Evolutionary conservation across 2,329 filamentous ascomycete genomes (phyloP).

Genomic region (Fusarium praegraminearum): DNA sequence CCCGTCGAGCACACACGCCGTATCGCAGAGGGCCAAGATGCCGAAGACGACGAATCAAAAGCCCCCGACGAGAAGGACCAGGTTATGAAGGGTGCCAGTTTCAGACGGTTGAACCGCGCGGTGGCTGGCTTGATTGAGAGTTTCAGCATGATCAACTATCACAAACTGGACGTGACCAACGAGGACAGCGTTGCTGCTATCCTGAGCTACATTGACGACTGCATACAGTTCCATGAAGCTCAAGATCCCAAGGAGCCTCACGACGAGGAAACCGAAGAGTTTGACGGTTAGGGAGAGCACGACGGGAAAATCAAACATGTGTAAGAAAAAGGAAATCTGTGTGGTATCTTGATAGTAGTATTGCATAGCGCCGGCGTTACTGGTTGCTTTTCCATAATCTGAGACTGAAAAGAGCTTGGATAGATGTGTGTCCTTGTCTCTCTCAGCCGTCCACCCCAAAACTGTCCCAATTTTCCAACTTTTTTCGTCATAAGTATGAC

Average conservation of each 20-base stretch:
- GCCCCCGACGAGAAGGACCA: slow-evolving; percentile 75
- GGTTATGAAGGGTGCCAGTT: slow-evolving; percentile 84
- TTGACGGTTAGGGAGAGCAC: slow-evolving; percentile 42
- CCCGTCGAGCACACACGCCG: slow-evolving; percentile 64
- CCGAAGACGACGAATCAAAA: slow-evolving; percentile 64
- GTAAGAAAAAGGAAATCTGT: slow-evolving; percentile 21
- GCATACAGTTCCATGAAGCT: slow-evolving; percentile 92
- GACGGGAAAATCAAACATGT: slow-evolving; percentile 19
- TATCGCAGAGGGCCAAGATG: slow-evolving; percentile 54
- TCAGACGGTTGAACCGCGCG: slow-evolving; percentile 84
- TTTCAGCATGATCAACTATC: slow-evolving; percentile 97
- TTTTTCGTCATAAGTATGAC: slow-evolving; percentile 28
- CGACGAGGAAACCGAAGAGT: slow-evolving; percentile 63
- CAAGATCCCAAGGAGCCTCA: slow-evolving; percentile 89
- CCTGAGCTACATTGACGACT: slow-evolving; percentile 92
- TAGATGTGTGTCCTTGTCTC: slow-evolving; percentile 22
- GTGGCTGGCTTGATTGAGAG: slow-evolving; percentile 94
- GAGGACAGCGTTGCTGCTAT: slow-evolving; percentile 90
- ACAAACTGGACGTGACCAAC: slow-evolving; percentile 88
- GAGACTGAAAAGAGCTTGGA: slow-evolving; percentile 35
- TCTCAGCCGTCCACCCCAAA: slow-evolving; percentile 10
- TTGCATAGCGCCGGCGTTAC: slow-evolving; percentile 51
- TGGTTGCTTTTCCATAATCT: slow-evolving; percentile 37
- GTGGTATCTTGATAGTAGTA: slow-evolving; percentile 39
- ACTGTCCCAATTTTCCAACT: slow-evolving; percentile 29